Base-by-base conservation (phyloP, 306 rosid genomes). In the Pachyrhizus erosus region DNA sequence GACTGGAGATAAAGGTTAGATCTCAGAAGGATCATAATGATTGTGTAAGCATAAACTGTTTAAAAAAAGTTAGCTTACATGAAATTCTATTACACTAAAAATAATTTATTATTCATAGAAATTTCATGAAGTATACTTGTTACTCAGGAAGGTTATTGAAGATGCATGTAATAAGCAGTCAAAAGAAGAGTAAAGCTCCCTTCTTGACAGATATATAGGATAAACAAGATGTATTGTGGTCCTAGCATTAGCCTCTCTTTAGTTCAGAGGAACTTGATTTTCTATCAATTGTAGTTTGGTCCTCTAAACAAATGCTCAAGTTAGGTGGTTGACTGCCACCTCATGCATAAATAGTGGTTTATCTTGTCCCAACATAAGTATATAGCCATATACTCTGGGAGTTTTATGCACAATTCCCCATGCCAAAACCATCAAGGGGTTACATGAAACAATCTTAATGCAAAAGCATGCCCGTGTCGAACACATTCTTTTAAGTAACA, bases 401-500 rank as follows among this genome's bases (percentile, higher is more conserved):
- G 42, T 69, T 57, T 51, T 64, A 68, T 57, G 20, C 7, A 58
- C 20, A 31, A 70, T 40, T 52, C 20, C 62, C 46, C 75, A 54
- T 76, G 48, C 60, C 46, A 18, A 77, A 77, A 46, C 20, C 55
- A 3, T 46, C 26, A 23, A 9, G 52, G 62, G 57, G 40, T 70
- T 75, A 33, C 37, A 77, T 21, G 39, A 79, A 74, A 54, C 73
- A 79, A n/a, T 52, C 65, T 18, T 73, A 42, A 42, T 54, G 37
- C 71, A 13, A 29, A 73, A 75, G 21, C 18, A 62, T 60, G 9
- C 48, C 26, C 42, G 48, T 21, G 24, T 29, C 43, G 12, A 34
- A 67, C 17, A 7, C 58, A 78, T 54, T 79, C 49, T 21, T 71
- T 39, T 26, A 62, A 49, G 51, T 48, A 70, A 54, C 24, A 54